Evolutionary conservation across 345 rosid genomes (phyloP).

Genomic region (Kernera saxatilis): DNA sequence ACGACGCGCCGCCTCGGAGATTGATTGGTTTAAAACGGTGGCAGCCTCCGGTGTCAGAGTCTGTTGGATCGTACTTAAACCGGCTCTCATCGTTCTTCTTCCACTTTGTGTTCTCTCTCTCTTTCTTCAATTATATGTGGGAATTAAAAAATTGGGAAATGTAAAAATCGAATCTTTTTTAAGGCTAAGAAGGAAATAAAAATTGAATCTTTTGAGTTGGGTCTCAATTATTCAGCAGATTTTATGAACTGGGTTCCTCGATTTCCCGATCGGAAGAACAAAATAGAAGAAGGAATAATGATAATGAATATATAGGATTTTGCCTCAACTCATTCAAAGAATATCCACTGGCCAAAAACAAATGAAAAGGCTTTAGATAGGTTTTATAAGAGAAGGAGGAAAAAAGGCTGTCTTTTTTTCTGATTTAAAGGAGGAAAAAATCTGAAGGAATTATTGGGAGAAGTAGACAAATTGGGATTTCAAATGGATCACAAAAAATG

Average conservation of each 20-base stretch:
- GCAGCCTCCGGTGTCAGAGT: slow-evolving; percentile 97
- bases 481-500: slow-evolving; percentile 28
- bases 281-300: background rate
- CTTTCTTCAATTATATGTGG: slow-evolving; percentile 31
- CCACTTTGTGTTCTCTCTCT: background rate
- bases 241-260: background rate
- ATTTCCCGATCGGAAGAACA: slow-evolving; percentile 1
- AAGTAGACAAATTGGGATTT: slow-evolving; percentile 28
- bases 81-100: slow-evolving; percentile 70
- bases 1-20: slow-evolving; percentile 84
- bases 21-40: slow-evolving; percentile 76
- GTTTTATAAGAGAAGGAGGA: slow-evolving; percentile 25
- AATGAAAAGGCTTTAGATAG: slow-evolving; percentile 10
- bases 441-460: slow-evolving; percentile 11
- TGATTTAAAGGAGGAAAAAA: background rate
- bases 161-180: slow-evolving; percentile 17
- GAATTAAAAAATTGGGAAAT: background rate
- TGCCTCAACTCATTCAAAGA: slow-evolving; percentile 12
- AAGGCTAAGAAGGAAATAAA: background rate
- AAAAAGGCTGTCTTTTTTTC: background rate
- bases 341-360: slow-evolving; percentile 24
- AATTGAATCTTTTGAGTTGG: slow-evolving; percentile 26
- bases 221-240: slow-evolving; percentile 18
- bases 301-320: slow-evolving; percentile 10
- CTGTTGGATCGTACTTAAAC: slow-evolving; percentile 91